Evolutionary conservation across 257 asterid species (phyloP), one percentile per base, ranked within the genome.

Genomic region (Verbena officinalis): DNA sequence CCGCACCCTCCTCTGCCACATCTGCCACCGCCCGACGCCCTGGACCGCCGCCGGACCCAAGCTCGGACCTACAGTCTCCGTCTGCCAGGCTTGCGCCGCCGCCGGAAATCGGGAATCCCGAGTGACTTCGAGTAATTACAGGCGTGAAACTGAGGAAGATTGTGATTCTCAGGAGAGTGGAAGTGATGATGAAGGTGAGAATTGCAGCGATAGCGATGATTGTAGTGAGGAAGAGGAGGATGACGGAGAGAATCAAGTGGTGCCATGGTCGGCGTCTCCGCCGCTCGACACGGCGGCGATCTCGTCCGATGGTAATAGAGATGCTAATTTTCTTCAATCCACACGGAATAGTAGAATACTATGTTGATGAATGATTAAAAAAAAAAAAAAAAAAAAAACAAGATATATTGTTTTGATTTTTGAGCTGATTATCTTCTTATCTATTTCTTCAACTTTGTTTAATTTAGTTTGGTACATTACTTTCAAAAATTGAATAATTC

Each of bases 201-300:
- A 70, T 44, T 27, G 39, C 10, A 23, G 50, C 5, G 80, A 78
- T 4, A 63, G 14, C 20, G 78, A 53, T 8, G 71, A 72, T 20
- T 43, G 5, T 11, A 42, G 69, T 8, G 73, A 63, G 0, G 75
- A 61, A 0, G 76, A 60, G 0, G 76, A 70, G 17, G 82, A 71
- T 48, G 83, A 78, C 1, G 85, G 77, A n/a, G 87, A 78, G 63
- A 81, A 81, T 73, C 87, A 82, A 23, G 87, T 78, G 1, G 87
- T 82, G 10, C 87, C 87, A 36, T 73, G 70, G 84, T 67, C 87
- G 31, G 38, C 7, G 13, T 59, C 68, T 0, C 51, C 67, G 6
- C 54, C 55, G 12, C 15, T 69, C 23, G 7, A n/a, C n/a, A n/a
- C 46, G 36, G 31, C 42, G 46, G 68, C 63, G 31, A 68, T 44